A percentile compares a stretch with the other conserved stretches of the same genome.
Evolutionary conservation across 1,139 yeast species (phyloP).

Genomic region (Candida sp.): DNA sequence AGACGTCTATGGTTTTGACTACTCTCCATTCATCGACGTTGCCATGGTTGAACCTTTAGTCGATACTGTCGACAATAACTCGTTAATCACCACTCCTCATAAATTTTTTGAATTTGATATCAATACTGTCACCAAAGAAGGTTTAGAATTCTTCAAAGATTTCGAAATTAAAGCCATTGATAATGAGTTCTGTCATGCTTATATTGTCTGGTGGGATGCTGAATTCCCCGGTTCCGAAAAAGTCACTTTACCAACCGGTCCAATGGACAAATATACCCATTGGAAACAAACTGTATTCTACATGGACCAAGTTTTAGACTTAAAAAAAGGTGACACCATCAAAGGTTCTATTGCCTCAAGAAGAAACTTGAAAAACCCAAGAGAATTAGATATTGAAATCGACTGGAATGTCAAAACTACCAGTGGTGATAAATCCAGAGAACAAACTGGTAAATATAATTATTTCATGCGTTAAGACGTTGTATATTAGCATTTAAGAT

Average conservation of each 20-base stretch:
- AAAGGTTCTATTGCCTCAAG: constrained; percentile 69
- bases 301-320: constrained; percentile 74
- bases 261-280: constrained; percentile 78
- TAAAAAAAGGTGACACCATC: constrained; percentile 73
- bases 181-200: constrained; percentile 82
- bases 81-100: constrained; percentile 71
- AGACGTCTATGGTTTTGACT: constrained; percentile 96
- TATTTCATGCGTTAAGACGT: constrained; percentile 57
- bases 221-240: constrained; percentile 68
- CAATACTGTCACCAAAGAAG: constrained; percentile 82
- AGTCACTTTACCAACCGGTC: constrained; percentile 74
- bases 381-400: constrained; percentile 77
- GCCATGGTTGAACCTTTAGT: constrained; percentile 95
- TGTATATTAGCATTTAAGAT: constrained; percentile 11
- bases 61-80: constrained; percentile 79
- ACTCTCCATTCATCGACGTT: constrained; percentile 63
- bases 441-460: constrained; percentile 53
- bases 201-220: constrained; percentile 94
- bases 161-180: constrained; percentile 73
- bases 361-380: constrained; percentile 76
- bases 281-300: constrained; percentile 99
- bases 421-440: constrained; percentile 51
- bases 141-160: constrained; percentile 67
- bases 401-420: constrained; percentile 57
- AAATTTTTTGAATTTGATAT: constrained; percentile 82